phyloP scores from a whole-genome alignment of 495 filamentous ascomycete genomes.

The Paragyromitra xinjiangensis region DNA sequence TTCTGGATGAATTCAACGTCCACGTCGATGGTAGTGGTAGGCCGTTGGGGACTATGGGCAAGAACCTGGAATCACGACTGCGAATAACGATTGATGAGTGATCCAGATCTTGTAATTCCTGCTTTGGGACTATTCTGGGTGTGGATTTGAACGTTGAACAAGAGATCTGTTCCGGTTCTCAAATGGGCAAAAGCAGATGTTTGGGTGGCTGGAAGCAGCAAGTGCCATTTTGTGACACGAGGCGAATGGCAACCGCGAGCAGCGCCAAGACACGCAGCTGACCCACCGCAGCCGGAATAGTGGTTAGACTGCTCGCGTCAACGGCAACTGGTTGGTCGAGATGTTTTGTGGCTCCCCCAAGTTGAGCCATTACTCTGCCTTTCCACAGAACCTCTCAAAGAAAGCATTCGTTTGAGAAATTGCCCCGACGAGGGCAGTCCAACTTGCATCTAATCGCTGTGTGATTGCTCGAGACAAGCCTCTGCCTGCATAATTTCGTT shows the following conservation, averaged over 20 bases:
- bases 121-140: neutral
- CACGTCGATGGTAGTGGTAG: neutral
- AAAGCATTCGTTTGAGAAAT: constrained; percentile 12
- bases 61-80: neutral
- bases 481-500: constrained; percentile 12
- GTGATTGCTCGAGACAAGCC: constrained; percentile 12
- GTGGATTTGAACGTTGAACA: constrained; percentile 1
- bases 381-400: constrained; percentile 24
- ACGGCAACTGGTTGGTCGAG: constrained; percentile 11
- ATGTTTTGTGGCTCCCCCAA: constrained; percentile 21
- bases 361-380: constrained; percentile 8
- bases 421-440: neutral
- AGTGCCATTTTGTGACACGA: constrained; percentile 5
- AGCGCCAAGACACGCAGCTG: constrained; percentile 36
- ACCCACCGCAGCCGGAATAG: neutral
- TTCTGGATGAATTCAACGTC: neutral
- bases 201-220: constrained; percentile 28
- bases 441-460: too few species aligned
- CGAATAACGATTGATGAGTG: constrained; percentile 2
- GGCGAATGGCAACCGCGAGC: neutral
- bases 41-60: neutral
- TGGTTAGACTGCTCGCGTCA: neutral
- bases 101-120: neutral
- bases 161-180: constrained; percentile 8
- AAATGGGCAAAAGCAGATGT: constrained; percentile 17